Evolutionary conservation across 2,329 filamentous ascomycete species (phyloP).

Genomic region (Aspergillus persii): DNA sequence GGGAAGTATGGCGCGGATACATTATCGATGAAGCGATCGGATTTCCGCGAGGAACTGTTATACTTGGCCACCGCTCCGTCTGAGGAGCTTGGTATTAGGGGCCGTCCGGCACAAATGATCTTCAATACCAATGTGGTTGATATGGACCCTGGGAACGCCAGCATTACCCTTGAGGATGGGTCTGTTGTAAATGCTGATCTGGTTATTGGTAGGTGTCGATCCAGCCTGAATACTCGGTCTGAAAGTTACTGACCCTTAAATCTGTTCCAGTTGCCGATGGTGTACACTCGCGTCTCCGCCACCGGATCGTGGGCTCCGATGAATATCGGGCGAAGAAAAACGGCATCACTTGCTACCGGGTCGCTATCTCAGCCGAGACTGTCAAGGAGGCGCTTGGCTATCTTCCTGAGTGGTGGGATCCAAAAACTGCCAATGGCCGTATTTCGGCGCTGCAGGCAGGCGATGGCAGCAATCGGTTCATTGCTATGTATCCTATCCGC

Average conservation of each 20-base stretch:
- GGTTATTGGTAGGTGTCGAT: neutral
- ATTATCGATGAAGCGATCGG: neutral
- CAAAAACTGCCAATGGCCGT: neutral
- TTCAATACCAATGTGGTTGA: neutral
- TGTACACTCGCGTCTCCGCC: neutral
- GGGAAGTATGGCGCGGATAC: neutral
- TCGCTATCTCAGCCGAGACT: neutral
- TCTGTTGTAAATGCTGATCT: neutral
- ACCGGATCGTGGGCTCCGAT: neutral
- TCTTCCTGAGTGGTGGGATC: constrained; percentile 3
- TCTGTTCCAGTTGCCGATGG: neutral
- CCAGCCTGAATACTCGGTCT: neutral
- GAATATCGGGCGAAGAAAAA: neutral
- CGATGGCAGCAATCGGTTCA: constrained; percentile 1
- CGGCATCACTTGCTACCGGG: constrained; percentile 1
- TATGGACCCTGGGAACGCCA: neutral
- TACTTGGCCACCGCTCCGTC: neutral
- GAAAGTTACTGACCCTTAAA: neutral
- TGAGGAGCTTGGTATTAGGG: neutral
- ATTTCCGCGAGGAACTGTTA: constrained; percentile 3
- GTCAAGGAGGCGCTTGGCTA: neutral
- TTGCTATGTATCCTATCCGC: neutral
- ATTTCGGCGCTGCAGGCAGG: neutral
- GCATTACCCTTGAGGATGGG: neutral
- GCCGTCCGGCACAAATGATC: constrained; percentile 1